Base-by-base conservation (phyloP, 345 rosid species). In the Brassica cretica region DNA sequence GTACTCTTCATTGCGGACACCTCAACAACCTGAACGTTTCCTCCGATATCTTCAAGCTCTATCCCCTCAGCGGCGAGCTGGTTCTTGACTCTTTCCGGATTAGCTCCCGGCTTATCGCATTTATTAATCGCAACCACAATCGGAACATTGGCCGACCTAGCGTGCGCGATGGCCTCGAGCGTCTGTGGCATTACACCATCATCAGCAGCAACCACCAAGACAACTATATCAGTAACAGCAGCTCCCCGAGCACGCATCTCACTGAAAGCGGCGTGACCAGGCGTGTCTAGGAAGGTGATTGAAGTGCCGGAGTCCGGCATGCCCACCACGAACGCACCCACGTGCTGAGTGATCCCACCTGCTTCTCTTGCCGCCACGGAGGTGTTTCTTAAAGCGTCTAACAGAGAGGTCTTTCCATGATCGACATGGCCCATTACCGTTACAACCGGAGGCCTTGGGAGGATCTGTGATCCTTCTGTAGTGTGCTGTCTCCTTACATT, bases 161-260 rank as follows among this genome's bases (percentile, higher is more conserved):
- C 99, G 68, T 95, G 97, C 27, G 91, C 78, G 74, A 95, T 87
- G 61, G 99, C 96, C 84, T 95, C 99, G 4, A 87, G 88, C 4
- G 98, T 95, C 85, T 95, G 98, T 12, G 99, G 98, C 97, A 95
- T 95, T 81, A 93, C 94, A 65, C 98, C 96, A 79, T 95, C 99
- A 86, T 90, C 99, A 32, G 97, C 97, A 71, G 98, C 99, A 24
- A 90, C 97, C 49, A 95, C 98, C 74, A 93, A 86, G 78, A 95
- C 99, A 68, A 93, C 97, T 59, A 95, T 81, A 84, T 95, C 98
- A 9, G 97, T 95, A 80, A 90, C 96, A 61, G 98, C 96, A 0
- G 97, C 99, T 60, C 99, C 99, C 68, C 99, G 88, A 64, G 98
- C 94, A 79, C 94, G 88, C 99, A 93, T 89, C 8, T 94, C 98